These are phyloP conservation scores for Chaetoscypha palmicola DNA, from an alignment of 2,329 filamentous ascomycete species.

Conservation along the genomic window DNA sequence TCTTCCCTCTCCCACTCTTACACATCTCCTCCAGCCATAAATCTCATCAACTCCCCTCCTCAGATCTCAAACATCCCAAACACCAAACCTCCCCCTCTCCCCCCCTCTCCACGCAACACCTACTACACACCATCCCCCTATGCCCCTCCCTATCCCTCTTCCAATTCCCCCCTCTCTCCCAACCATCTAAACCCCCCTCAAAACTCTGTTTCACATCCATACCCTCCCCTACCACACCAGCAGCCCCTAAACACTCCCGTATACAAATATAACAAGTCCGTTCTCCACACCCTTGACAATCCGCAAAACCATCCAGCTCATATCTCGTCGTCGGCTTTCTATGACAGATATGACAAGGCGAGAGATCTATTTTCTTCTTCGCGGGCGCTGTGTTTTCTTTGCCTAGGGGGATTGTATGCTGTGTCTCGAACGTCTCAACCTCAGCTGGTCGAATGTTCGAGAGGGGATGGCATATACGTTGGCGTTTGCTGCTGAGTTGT, in stretches of 20 bases:
- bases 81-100: conserved; percentile 59
- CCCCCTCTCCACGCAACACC: conserved; percentile 61
- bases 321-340: conserved; percentile 57
- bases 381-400: background rate
- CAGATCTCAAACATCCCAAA: conserved; percentile 47
- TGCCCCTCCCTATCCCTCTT: conserved; percentile 11
- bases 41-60: conserved; percentile 11
- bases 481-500: too few relatives aligned
- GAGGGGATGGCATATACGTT: too few relatives aligned
- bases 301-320: conserved; percentile 59
- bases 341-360: conserved; percentile 61
- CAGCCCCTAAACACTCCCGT: conserved; percentile 51
- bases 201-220: conserved; percentile 1
- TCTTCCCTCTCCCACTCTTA: too few relatives aligned
- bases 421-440: background rate
- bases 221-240: conserved; percentile 6
- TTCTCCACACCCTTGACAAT: conserved; percentile 54
- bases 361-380: conserved; percentile 30
- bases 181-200: conserved; percentile 2
- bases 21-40: too few relatives aligned
- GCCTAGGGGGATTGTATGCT: background rate
- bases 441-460: too few relatives aligned
- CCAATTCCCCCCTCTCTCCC: background rate
- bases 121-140: conserved; percentile 51
- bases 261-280: conserved; percentile 65